Conservation (phyloP, 2,329 filamentous ascomycete genomes). For the Microdochium nivale region DNA sequence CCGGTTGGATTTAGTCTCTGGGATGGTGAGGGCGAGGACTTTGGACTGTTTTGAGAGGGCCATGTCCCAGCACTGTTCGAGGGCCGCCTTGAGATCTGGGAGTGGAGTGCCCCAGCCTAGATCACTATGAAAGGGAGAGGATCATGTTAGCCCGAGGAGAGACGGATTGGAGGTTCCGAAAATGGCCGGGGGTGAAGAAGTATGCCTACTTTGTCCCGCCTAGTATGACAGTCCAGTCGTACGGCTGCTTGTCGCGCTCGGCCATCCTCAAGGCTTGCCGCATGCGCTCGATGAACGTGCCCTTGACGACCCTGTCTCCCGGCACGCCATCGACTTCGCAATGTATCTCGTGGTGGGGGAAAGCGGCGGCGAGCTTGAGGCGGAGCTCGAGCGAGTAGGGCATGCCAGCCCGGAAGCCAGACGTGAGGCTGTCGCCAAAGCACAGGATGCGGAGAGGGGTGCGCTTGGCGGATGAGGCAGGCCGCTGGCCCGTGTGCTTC, state of each 20-base stretch:
- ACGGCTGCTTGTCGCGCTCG: constrained; percentile 15
- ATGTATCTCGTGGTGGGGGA: constrained; percentile 31
- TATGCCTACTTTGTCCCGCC: constrained; percentile 51
- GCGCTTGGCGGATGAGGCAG: background rate
- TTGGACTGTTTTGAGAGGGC: constrained; percentile 40
- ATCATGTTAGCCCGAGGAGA: background rate
- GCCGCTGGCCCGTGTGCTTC: background rate
- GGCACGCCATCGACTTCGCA: constrained; percentile 38
- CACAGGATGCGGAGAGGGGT: constrained; percentile 28
- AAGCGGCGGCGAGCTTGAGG: constrained; percentile 34
- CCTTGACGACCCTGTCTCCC: constrained; percentile 37
- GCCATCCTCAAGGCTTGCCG: constrained; percentile 13
- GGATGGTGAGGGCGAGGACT: constrained; percentile 56
- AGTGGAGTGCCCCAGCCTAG: constrained; percentile 29
- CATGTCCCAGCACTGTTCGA: constrained; percentile 41
- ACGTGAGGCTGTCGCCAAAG: constrained; percentile 57
- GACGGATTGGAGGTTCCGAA: background rate
- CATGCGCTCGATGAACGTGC: constrained; percentile 21
- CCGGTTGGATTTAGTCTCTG: constrained; percentile 32
- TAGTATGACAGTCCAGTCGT: constrained; percentile 55
- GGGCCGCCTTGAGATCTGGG: constrained; percentile 35
- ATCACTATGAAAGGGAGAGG: constrained; percentile 29
- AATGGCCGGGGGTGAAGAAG: background rate
- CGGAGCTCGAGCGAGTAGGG: constrained; percentile 45
- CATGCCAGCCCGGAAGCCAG: constrained; percentile 39